Evolutionary conservation across 768 basidiomycete species (phyloP).

Genomic region (Leccinum obscurum): DNA sequence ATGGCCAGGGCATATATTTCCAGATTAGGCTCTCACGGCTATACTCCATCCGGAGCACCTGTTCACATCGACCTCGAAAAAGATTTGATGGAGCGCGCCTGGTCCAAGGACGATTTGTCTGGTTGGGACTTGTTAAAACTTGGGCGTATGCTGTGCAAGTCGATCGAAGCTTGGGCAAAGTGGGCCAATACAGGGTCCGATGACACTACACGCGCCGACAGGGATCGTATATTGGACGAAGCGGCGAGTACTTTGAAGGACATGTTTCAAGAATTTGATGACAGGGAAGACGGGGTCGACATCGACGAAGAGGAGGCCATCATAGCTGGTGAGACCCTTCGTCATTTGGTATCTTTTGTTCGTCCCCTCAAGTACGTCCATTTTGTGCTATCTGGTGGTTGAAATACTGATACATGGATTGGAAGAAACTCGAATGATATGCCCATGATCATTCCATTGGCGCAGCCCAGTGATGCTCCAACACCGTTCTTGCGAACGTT

Average conservation of each 20-base stretch:
- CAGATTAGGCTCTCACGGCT: constrained; percentile 49
- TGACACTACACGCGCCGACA: constrained; percentile 34
- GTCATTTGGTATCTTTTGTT: constrained; percentile 58
- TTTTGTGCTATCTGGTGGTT: not conserved
- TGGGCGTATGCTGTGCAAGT: constrained; percentile 52
- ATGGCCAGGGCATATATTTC: constrained; percentile 69
- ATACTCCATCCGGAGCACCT: constrained; percentile 61
- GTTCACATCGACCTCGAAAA: constrained; percentile 58
- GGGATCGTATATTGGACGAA: constrained; percentile 66
- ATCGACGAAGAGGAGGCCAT: constrained; percentile 70
- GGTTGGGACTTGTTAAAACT: constrained; percentile 68
- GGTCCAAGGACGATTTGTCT: constrained; percentile 65
- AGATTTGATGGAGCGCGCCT: constrained; percentile 70
- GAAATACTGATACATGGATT: constrained; percentile 14
- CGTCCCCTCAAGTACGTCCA: constrained; percentile 53
- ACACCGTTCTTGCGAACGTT: constrained; percentile 62
- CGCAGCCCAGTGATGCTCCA: constrained; percentile 53
- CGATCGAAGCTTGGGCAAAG: constrained; percentile 61
- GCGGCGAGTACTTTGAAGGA: constrained; percentile 70
- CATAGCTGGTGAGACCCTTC: constrained; percentile 62
- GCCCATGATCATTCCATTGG: constrained; percentile 51
- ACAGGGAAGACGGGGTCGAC: constrained; percentile 52
- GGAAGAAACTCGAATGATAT: constrained; percentile 46
- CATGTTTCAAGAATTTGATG: constrained; percentile 70
- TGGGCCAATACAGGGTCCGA: constrained; percentile 29